Conservation (phyloP, 2,329 filamentous ascomycete genomes). For the Microdochium nivale region DNA sequence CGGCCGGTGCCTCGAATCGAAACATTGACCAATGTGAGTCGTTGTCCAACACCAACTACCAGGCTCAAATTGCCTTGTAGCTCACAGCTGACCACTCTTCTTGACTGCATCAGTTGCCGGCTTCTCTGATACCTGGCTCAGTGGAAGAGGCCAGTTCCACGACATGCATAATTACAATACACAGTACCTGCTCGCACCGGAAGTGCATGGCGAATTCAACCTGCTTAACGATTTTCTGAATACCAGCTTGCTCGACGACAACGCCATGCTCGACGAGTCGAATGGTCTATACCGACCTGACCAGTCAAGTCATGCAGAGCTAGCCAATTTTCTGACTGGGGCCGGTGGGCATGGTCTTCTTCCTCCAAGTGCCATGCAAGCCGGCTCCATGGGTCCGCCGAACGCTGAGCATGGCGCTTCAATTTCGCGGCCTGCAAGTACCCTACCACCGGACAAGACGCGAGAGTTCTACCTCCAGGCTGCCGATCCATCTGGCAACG, state of each 20-base stretch:
- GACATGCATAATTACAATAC: conserved; percentile 93
- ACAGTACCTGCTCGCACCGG: conserved; percentile 86
- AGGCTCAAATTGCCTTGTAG: background rate
- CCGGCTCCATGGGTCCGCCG: conserved; percentile 38
- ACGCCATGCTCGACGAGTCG: conserved; percentile 61
- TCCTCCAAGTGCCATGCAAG: conserved; percentile 25
- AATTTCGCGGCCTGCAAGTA: conserved; percentile 52
- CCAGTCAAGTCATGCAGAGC: conserved; percentile 31
- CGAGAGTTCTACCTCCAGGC: conserved; percentile 96
- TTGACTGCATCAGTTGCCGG: conserved; percentile 51
- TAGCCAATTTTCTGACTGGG: conserved; percentile 33
- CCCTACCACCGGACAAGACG: conserved; percentile 58
- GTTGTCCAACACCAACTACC: conserved; percentile 1
- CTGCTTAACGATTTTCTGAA: conserved; percentile 94
- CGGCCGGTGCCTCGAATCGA: conserved; percentile 50
- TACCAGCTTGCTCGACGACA: conserved; percentile 82
- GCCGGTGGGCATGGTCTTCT: conserved; percentile 20
- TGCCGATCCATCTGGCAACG: conserved; percentile 79
- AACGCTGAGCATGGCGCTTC: conserved; percentile 40
- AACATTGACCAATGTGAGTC: conserved; percentile 69
- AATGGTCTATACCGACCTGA: conserved; percentile 30
- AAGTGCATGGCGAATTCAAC: conserved; percentile 95
- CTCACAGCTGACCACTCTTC: conserved; percentile 15
- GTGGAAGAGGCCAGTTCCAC: conserved; percentile 74
- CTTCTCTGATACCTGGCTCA: conserved; percentile 76